Evolutionary conservation across 768 basidiomycete species (phyloP), one percentile per base, ranked within the genome.

Genomic region (Suillus brevipes): DNA sequence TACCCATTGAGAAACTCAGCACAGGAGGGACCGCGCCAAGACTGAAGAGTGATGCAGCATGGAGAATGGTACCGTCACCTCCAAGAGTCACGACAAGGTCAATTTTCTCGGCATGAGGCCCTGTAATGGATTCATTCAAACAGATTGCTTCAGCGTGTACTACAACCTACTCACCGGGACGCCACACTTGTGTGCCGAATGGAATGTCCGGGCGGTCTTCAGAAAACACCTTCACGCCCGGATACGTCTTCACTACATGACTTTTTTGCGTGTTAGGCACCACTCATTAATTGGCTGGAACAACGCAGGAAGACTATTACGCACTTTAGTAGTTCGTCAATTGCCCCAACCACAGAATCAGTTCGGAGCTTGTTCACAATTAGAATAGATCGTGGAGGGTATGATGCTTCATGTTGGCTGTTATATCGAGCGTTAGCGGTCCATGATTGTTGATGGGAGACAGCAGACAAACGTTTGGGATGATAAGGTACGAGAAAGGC

Each of bases 11-110:
- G 69, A 86, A 84, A 64, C 84, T 84, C 40, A 86, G 73, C 0
- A 90, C 95, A 0, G 96, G 96, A 6, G 96, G 96, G 9, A 97
- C 95, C 25, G 92, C 91, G n/a, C 91, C 94, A 4, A 87, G 81
- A 69, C 89, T 91, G 76, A 98, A 98, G 10, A 98, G 79, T 8
- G 94, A 94, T 1, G 95, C 95, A 0, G 94, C 93, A 73, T 96
- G 95, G 1, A 98, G 83, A 58, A 97, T 95, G 6, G 96, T 97
- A 10, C 96, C 96, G 73, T 98, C 96, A 40, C 96, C 96, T 53
- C 96, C 96, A 1, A 98, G 78, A 0, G 96, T 97, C 34, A 97
- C 87, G 23, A 97, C 89, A 10, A 98, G 81, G 74, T 95, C 92
- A 64, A 97, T 91, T 62, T 83, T 84, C 68, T 87, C 81, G 4